Evolutionary conservation across 1,284 basidiomycete species (phyloP).

Genomic region (Gomphus bonarii): DNA sequence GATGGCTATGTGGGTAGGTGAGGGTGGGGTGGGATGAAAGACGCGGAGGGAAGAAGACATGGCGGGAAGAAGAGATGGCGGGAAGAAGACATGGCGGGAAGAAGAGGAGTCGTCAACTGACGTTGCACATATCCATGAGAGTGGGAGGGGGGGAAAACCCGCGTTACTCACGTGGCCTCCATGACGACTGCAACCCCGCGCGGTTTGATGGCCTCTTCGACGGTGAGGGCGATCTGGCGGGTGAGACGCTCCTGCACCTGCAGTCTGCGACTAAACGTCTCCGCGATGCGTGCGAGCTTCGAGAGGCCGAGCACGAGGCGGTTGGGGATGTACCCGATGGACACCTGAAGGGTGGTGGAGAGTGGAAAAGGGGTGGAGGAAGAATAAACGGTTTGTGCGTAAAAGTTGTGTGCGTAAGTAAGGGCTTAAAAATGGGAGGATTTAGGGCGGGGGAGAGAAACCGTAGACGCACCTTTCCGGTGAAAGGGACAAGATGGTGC

Average conservation of each 20-base stretch:
- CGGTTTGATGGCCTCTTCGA: conserved; percentile 95
- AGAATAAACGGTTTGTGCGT: too few relatives aligned
- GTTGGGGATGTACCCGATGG: conserved; percentile 93
- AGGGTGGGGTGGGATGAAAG: conserved; percentile 12
- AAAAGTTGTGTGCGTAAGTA: too few relatives aligned
- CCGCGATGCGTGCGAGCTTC: conserved; percentile 94
- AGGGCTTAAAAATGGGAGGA: too few relatives aligned
- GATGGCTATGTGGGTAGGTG: conserved; percentile 52
- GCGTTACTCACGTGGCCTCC: conserved; percentile 82
- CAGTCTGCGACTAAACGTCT: conserved; percentile 91
- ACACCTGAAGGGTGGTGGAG: conserved; percentile 30
- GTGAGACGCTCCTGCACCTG: conserved; percentile 98
- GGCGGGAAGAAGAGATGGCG: too few relatives aligned
- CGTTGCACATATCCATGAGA: too few relatives aligned
- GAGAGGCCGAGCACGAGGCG: conserved; percentile 92
- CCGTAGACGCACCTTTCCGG: conserved; percentile 70
- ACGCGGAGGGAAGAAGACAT: too few relatives aligned
- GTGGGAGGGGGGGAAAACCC: background rate
- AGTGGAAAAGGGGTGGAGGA: background rate
- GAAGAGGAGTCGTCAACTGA: too few relatives aligned
- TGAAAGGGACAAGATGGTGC: conserved; percentile 98
- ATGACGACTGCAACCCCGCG: conserved; percentile 99
- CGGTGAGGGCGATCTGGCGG: conserved; percentile 93
- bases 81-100: too few relatives aligned
- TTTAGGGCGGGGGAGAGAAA: conserved; percentile 23